A percentile compares a stretch with the other conserved stretches of the same genome.
These are phyloP conservation scores for sweet orange (Citrus sinensis) DNA, from an alignment of 345 rosid species.

Conservation along the genomic window DNA sequence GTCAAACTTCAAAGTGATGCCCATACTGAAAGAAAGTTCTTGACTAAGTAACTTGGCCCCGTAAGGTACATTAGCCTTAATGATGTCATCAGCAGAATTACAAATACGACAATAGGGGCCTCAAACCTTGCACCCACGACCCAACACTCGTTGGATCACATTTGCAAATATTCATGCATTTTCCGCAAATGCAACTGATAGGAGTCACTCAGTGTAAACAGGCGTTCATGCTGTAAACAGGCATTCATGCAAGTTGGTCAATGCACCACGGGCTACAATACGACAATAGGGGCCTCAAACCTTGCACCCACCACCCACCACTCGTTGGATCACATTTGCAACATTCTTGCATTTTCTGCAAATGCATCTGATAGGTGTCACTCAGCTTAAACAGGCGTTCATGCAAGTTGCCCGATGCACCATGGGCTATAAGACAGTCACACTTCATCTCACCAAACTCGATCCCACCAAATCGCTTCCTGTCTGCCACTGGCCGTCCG, in stretches of 20 bases:
- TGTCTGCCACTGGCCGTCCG: conserved; percentile 81
- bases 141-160: conserved; percentile 58
- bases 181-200: not conserved
- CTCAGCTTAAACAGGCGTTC: conserved; percentile 82
- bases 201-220: too few relatives aligned
- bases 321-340: conserved; percentile 23
- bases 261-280: too few relatives aligned
- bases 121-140: conserved; percentile 63
- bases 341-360: conserved; percentile 57
- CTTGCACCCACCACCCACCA: too few relatives aligned
- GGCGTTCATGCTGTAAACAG: too few relatives aligned
- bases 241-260: too few relatives aligned
- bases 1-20: conserved; percentile 59
- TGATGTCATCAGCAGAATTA: conserved; percentile 41
- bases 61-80: conserved; percentile 32
- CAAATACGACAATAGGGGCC: conserved; percentile 78
- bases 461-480: conserved; percentile 83
- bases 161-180: too few relatives aligned
- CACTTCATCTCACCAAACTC: conserved; percentile 95
- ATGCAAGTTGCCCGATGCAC: conserved; percentile 75
- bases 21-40: conserved; percentile 90
- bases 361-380: conserved; percentile 76
- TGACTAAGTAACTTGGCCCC: conserved; percentile 77
- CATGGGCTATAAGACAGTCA: conserved; percentile 86
- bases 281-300: too few relatives aligned